Conservation (phyloP, 1,284 basidiomycete species). For the Cryptococcus maquisensis region DNA sequence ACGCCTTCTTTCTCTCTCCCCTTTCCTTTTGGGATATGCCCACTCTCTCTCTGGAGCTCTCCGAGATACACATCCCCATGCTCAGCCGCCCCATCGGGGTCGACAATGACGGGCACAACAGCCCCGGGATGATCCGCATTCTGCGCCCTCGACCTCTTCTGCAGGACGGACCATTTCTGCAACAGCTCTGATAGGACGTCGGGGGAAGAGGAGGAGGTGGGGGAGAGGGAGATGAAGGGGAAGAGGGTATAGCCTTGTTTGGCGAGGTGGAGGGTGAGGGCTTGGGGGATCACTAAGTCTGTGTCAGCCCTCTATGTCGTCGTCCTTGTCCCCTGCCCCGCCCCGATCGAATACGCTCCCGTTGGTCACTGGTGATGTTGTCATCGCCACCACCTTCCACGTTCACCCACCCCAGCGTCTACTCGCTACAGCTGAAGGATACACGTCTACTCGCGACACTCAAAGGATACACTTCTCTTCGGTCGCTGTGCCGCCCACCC, state of each 20-base stretch:
- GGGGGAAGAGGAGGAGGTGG: conserved; percentile 20
- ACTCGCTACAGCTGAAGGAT: neutral
- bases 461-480: too few species aligned
- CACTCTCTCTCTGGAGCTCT: neutral
- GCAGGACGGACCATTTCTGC: conserved; percentile 35
- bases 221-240: conserved; percentile 34
- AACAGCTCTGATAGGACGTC: conserved; percentile 33
- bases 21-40: neutral
- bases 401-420: too few species aligned
- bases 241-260: conserved; percentile 45
- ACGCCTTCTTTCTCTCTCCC: conserved; percentile 9
- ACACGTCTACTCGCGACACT: too few species aligned
- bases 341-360: too few species aligned
- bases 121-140: conserved; percentile 33
- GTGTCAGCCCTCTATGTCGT: neutral
- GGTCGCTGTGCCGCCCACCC: too few species aligned
- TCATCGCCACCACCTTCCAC: too few species aligned
- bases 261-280: conserved; percentile 38
- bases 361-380: too few species aligned
- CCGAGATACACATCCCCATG: conserved; percentile 1
- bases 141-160: conserved; percentile 32
- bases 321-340: too few species aligned
- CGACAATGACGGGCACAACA: conserved; percentile 41
- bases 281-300: conserved; percentile 34
- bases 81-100: conserved; percentile 18